A percentile compares a stretch with the other conserved stretches of the same genome.
Conservation (phyloP, 169 alveolate genomes). For the Eimeria sp. region DNA sequence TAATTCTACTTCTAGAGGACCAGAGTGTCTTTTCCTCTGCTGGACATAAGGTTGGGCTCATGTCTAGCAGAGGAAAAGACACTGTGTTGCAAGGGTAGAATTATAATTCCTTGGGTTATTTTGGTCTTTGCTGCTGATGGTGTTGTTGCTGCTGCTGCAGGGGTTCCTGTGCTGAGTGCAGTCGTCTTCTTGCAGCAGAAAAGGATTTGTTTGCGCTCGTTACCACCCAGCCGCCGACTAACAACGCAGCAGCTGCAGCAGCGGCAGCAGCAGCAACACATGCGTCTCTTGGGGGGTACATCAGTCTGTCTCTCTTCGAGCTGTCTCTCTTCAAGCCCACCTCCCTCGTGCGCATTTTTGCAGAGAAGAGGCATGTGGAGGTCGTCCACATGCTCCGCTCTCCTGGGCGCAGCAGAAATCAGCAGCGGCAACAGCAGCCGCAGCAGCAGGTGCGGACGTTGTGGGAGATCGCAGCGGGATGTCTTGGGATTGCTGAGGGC, state of each 20-base stretch:
- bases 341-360: conserved; percentile 14
- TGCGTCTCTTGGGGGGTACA: conserved; percentile 42
- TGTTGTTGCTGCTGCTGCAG: conserved; percentile 40
- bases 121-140: conserved; percentile 6
- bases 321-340: conserved; percentile 46
- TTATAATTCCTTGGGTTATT: no score
- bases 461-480: conserved; percentile 51
- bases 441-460: conserved; percentile 8
- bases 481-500: conserved; percentile 18
- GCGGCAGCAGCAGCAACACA: conserved; percentile 43
- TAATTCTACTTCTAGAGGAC: neutral
- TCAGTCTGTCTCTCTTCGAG: conserved; percentile 53
- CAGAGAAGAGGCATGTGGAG: conserved; percentile 42
- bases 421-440: conserved; percentile 32
- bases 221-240: neutral
- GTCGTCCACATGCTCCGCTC: conserved; percentile 18
- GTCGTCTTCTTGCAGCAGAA: conserved; percentile 25
- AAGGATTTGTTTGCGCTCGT: conserved; percentile 35
- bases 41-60: no score
- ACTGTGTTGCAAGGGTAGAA: no score
- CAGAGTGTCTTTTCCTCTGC: no score
- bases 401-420: neutral
- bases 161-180: conserved; percentile 48
- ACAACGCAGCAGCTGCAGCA: conserved; percentile 8
- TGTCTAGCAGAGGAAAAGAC: no score